phyloP scores from a whole-genome alignment of 129 eudicot genomes.

The Arctium minus region DNA sequence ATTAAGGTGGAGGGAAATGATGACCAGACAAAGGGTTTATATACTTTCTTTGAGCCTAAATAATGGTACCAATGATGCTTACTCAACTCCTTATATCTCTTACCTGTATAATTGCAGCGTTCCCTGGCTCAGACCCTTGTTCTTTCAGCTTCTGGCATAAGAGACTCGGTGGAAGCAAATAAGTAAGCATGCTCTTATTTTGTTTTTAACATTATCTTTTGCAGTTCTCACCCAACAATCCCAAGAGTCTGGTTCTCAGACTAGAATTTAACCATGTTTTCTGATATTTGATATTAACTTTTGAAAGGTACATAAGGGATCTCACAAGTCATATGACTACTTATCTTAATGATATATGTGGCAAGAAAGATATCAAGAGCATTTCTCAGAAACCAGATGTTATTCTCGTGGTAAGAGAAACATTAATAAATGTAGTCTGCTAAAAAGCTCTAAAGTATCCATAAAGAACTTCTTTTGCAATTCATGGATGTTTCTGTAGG shows the following conservation, averaged over 20 bases:
- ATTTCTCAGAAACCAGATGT: constrained; percentile 77
- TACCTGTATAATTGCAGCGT: constrained; percentile 53
- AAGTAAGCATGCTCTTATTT: constrained; percentile 45
- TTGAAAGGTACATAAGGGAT: constrained; percentile 61
- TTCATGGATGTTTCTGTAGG: constrained; percentile 36
- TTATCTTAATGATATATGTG: constrained; percentile 67
- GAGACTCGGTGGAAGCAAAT: constrained; percentile 49
- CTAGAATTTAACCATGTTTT: background rate
- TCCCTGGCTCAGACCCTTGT: constrained; percentile 87
- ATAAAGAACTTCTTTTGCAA: background rate
- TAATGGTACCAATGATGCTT: background rate
- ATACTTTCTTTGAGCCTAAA: background rate
- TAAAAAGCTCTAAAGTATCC: background rate
- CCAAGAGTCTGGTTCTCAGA: background rate
- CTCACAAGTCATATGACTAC: constrained; percentile 68
- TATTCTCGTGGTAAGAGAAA: constrained; percentile 61
- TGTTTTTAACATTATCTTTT: background rate
- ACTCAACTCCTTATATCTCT: constrained; percentile 5
- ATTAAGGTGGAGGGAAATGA: background rate
- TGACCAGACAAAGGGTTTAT: background rate
- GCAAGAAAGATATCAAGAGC: constrained; percentile 65
- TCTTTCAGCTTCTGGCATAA: constrained; percentile 82
- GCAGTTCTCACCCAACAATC: background rate
- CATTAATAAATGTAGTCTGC: background rate
- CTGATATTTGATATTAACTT: constrained; percentile 9